Evolutionary conservation across 2,329 filamentous ascomycete genomes (phyloP), one percentile per base, ranked within the genome.

Genomic region (Ceratocystis smalleyi): DNA sequence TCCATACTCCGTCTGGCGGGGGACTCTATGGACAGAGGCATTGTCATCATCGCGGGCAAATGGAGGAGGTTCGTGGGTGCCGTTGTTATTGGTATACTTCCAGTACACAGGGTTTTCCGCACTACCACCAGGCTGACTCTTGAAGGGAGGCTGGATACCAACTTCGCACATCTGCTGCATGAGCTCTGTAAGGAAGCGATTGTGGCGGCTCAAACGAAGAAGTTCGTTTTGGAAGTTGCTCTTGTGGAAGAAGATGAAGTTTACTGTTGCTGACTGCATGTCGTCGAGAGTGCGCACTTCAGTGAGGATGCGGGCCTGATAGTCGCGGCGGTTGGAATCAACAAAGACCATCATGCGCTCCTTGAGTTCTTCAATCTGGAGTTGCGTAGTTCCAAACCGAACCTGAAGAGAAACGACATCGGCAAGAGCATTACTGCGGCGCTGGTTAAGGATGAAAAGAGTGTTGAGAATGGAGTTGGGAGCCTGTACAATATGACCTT

Each of bases 171-270:
- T 91, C 64, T 89, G 84, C 45, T 88, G 79, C 87, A 96, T 95
- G 71, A 97, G 78, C 67, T 94, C 90, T 68, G 88, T 91, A 68
- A 95, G 91, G 74, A 97, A 96, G 72, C 91, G 94, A 79, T 96
- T 96, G 70, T 94, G 88, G 19, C 92, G 84, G 69, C 88, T 89
- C 1, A 97, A 81, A 76, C 92, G 91, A 27, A 96, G 79, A 55
- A 95, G 79, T 72, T 97, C 92, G 72, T 96, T 96, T 73, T 97
- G 92, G 83, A 88, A 96, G 73, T 92, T 96, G 66, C 87, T 90
- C 74, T 96, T 96, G 81, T 96, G 95, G 78, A 96, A 96, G 78
- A 96, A 96, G 71, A 96, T 86, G 65, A 97, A 84, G 74, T 96
- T 96, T 71, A 96, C 81, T 3, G 85, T 91, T 71, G 95, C 86